These are phyloP conservation scores for Obelidium mucronatum DNA, from an alignment of 192 early-diverging fungal genomes.

Conservation along the genomic window DNA sequence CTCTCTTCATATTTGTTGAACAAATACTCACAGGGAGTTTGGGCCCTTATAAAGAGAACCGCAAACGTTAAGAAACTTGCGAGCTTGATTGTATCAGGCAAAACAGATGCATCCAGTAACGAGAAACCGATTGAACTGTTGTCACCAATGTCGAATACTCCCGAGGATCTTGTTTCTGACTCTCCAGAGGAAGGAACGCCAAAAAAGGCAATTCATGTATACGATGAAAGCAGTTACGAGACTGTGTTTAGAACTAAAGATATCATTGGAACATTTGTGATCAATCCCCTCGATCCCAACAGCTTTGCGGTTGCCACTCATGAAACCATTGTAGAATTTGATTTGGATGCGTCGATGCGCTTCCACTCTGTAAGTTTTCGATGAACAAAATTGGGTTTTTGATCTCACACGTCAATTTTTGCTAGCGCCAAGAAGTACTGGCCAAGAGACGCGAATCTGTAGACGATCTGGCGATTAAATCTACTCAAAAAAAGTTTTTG, in stretches of 20 bases:
- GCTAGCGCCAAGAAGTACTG: constrained; percentile 21
- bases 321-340: constrained; percentile 74
- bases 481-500: constrained; percentile 12
- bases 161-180: neutral
- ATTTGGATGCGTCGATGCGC: constrained; percentile 58
- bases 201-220: constrained; percentile 15
- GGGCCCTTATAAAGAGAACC: constrained; percentile 42
- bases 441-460: constrained; percentile 40
- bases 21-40: constrained; percentile 38
- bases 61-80: constrained; percentile 43
- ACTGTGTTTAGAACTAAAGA: constrained; percentile 43
- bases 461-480: constrained; percentile 44
- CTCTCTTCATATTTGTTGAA: constrained; percentile 40
- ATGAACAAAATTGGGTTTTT: neutral
- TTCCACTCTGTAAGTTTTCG: constrained; percentile 49
- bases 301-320: constrained; percentile 71
- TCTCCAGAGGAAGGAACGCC: neutral
- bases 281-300: constrained; percentile 60
- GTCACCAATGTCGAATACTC: neutral
- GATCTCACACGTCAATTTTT: neutral
- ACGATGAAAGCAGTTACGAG: constrained; percentile 37
- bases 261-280: constrained; percentile 53
- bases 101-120: neutral
- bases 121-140: neutral
- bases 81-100: constrained; percentile 26